phyloP scores from a whole-genome alignment of 306 rosid species.

The Macrotyloma uniflorum region DNA sequence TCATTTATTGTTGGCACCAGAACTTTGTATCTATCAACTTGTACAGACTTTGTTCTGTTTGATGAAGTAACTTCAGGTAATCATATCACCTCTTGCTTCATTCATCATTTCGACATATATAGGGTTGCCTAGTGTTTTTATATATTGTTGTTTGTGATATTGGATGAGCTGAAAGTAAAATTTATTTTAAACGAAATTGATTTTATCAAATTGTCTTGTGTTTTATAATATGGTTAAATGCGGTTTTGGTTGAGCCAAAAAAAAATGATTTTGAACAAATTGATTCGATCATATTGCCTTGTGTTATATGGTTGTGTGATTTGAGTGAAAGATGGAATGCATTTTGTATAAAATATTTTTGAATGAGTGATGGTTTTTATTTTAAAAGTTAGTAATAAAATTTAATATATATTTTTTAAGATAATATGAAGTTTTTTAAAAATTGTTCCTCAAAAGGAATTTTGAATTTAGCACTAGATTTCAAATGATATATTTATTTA shows the following conservation, averaged over 20 bases:
- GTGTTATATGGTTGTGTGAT: too few species aligned
- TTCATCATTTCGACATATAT: constrained; percentile 34
- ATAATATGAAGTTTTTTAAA: not conserved
- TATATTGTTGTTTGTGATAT: not conserved
- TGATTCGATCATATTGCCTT: too few species aligned
- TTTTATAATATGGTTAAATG: not conserved
- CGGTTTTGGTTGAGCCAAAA: not conserved
- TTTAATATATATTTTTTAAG: not conserved
- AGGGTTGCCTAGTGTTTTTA: constrained; percentile 25
- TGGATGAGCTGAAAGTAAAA: not conserved
- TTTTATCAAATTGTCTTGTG: not conserved
- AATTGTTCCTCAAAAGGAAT: not conserved
- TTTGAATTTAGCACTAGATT: not conserved
- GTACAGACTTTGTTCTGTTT: constrained; percentile 66
- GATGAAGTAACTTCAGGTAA: constrained; percentile 37
- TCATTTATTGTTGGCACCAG: constrained; percentile 62
- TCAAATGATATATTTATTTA: not conserved
- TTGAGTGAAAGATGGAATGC: too few species aligned
- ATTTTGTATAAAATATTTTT: too few species aligned
- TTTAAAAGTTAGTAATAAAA: not conserved
- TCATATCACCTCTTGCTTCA: constrained; percentile 31
- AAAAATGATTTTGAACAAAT: too few species aligned
- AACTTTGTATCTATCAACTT: constrained; percentile 73
- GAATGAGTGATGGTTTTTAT: too few species aligned
- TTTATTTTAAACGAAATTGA: too few species aligned